Percentiles rank a stretch among this genome's conserved stretches.
phyloP scores from a whole-genome alignment of 176 grass and related monocot species.

The Oryza longistaminata region DNA sequence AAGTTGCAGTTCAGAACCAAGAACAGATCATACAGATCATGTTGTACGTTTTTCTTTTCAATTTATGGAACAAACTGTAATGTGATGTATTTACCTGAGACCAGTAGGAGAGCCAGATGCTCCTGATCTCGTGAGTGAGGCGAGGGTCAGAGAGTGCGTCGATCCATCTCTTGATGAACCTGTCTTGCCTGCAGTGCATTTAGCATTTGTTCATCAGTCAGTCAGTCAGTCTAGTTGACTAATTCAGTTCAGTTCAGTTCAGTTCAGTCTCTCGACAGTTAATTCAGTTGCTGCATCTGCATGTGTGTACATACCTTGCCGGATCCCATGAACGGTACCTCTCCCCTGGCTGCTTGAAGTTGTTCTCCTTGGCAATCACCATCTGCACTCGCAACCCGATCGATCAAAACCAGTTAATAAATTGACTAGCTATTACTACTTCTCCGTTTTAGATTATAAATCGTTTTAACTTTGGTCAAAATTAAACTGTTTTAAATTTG shows the following conservation, averaged over 20 bases:
- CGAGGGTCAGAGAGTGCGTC: conserved; percentile 84
- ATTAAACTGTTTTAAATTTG: too few relatives aligned
- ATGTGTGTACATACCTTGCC: conserved; percentile 48
- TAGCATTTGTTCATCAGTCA: background rate
- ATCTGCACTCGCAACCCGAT: conserved; percentile 26
- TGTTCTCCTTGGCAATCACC: conserved; percentile 89
- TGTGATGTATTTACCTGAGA: conserved; percentile 59
- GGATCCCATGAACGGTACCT: conserved; percentile 77
- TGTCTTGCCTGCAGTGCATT: conserved; percentile 62
- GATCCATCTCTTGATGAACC: conserved; percentile 86
- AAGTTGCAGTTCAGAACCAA: background rate
- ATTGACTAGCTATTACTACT: background rate
- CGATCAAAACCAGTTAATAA: background rate
- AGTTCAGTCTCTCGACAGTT: background rate
- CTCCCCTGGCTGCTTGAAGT: conserved; percentile 99
- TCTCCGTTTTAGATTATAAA: too few relatives aligned
- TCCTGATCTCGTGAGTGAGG: conserved; percentile 88
- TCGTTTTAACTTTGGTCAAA: too few relatives aligned
- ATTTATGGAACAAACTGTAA: background rate
- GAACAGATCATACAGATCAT: background rate
- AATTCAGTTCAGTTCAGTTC: too few relatives aligned
- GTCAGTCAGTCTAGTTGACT: background rate
- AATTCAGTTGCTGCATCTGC: background rate
- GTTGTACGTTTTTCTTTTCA: background rate
- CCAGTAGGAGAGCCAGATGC: conserved; percentile 94